Percentiles rank a stretch among this genome's conserved stretches.
These are phyloP conservation scores for Melaleuca quinquenervia DNA, from an alignment of 345 rosid genomes.

Conservation along the genomic window DNA sequence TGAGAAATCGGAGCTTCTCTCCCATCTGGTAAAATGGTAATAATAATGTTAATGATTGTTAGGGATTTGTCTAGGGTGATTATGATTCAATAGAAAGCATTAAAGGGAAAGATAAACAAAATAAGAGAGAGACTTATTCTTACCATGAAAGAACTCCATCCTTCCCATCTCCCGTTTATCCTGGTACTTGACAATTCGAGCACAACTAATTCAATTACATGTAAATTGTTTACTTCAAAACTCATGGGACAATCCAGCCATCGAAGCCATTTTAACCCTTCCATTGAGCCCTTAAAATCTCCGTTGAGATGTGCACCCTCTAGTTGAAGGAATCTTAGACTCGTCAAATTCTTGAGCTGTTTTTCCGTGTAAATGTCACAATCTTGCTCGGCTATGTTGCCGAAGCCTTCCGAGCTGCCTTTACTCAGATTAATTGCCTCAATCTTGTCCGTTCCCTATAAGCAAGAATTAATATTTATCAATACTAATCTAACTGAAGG, in stretches of 20 bases:
- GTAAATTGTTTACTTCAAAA: not conserved
- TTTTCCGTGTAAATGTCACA: not conserved
- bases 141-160: not conserved
- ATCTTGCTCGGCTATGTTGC: no score
- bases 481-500: not conserved
- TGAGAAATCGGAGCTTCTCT: not conserved
- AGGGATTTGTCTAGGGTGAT: not conserved
- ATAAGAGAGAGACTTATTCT: not conserved
- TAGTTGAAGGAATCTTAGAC: not conserved
- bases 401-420: not conserved
- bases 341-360: not conserved
- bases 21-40: not conserved
- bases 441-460: not conserved
- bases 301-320: not conserved
- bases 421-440: not conserved
- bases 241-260: not conserved
- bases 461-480: no score
- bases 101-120: no score
- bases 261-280: not conserved
- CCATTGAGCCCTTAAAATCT: not conserved
- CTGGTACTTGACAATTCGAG: rapidly evolving
- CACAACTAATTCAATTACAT: no score
- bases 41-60: not conserved
- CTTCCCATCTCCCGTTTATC: not conserved
- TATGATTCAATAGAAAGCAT: not conserved